phyloP scores from a whole-genome alignment of 208 protist genomes.

The Willaertia magna region DNA sequence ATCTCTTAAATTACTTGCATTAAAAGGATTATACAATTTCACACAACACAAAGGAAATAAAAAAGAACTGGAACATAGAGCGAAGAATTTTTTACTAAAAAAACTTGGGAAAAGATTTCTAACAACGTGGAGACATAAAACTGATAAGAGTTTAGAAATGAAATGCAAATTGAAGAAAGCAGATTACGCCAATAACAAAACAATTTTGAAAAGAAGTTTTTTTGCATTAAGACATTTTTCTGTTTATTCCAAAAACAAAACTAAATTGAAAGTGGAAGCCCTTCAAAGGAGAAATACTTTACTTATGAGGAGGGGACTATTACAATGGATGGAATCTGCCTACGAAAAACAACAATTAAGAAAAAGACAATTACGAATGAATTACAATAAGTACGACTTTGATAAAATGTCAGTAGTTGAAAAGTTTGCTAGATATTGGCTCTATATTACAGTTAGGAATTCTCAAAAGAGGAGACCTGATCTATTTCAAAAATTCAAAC shows the following conservation, averaged over 20 bases:
- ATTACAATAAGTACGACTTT: not conserved
- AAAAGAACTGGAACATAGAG: not conserved
- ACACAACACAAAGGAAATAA: not conserved
- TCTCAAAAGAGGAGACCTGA: not conserved
- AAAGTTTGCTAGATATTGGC: not conserved
- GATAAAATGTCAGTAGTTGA: not conserved
- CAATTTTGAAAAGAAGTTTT: not conserved
- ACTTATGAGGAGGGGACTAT: not conserved
- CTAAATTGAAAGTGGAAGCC: not conserved
- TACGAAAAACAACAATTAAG: not conserved
- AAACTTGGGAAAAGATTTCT: not conserved
- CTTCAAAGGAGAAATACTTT: not conserved
- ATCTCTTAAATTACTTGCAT: not conserved
- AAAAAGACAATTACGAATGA: not conserved
- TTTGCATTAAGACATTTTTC: not conserved
- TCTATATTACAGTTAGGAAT: not conserved
- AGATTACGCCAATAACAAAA: not conserved
- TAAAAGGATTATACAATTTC: not conserved
- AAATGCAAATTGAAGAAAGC: not conserved
- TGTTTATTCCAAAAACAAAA: not conserved
- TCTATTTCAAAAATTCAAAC: not conserved
- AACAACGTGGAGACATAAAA: not conserved
- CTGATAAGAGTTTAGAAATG: not conserved
- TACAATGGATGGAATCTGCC: not conserved
- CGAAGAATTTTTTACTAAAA: not conserved